Evolutionary conservation across 371 early-diverging fungal genomes (phyloP).

Genomic region (Mortierella sp.): DNA sequence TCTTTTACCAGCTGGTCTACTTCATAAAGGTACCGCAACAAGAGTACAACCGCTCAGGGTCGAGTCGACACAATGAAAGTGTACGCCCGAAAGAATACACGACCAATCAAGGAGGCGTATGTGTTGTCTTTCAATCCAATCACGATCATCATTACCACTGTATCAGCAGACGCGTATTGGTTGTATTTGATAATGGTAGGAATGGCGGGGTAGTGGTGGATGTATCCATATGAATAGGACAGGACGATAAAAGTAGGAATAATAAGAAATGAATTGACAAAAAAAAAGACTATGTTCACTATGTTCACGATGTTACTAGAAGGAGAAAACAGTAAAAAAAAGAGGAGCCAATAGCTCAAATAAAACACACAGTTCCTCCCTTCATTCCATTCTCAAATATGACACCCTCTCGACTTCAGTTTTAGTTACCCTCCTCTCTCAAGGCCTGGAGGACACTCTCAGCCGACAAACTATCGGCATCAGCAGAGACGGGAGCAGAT

Average conservation of each 20-base stretch:
- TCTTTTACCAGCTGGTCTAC: no score
- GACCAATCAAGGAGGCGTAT: no score
- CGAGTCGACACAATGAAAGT: no score
- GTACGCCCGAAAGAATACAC: no score
- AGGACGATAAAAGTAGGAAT: background rate
- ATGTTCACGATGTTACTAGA: background rate
- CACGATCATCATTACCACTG: background rate
- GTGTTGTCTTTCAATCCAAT: background rate
- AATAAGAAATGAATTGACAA: background rate
- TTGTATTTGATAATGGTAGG: background rate
- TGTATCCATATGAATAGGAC: background rate
- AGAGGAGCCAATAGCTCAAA: background rate
- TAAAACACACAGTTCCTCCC: background rate
- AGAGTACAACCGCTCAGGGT: no score
- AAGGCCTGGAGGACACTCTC: constrained; percentile 51
- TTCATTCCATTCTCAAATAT: background rate
- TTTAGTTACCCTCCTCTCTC: constrained; percentile 38
- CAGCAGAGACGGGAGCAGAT: background rate
- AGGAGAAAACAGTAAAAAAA: background rate
- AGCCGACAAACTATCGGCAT: constrained; percentile 33
- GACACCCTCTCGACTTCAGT: no score
- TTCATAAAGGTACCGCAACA: no score
- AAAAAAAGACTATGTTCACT: constrained; percentile 7
- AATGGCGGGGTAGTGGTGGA: background rate
- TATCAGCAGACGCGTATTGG: no score